These are phyloP conservation scores for Paspalum notatum DNA, from an alignment of 176 grass and related monocot species.

Conservation along the genomic window DNA sequence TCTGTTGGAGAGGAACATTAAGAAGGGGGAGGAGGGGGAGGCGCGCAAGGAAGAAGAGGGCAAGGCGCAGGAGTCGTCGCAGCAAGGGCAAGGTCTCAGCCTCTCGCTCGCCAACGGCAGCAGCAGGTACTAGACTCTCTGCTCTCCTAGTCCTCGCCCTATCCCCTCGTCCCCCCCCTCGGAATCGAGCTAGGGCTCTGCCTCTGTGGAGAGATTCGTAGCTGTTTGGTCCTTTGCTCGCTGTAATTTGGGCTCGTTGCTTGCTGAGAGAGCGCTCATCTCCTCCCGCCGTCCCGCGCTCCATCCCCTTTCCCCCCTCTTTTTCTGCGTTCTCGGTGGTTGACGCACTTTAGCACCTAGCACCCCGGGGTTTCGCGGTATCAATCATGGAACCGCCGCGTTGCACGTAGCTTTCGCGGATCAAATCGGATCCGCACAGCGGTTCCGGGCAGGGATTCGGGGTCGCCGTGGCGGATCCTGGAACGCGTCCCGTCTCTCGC, in stretches of 20 bases:
- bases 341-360: constrained; percentile 6
- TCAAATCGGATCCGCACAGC: not conserved
- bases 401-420: not conserved
- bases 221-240: not conserved
- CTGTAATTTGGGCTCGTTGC: not conserved
- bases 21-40: constrained; percentile 39
- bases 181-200: not conserved
- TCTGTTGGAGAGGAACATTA: constrained; percentile 53
- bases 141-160: not conserved
- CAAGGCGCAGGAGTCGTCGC: constrained; percentile 21
- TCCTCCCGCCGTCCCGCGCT: too few relatives aligned
- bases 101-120: constrained; percentile 53
- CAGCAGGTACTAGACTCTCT: constrained; percentile 38
- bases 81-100: constrained; percentile 33
- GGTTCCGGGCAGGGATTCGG: not conserved
- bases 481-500: not conserved
- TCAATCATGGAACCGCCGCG: not conserved
- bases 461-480: constrained; percentile 13
- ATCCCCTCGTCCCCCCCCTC: not conserved
- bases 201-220: not conserved
- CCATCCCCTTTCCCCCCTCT: not conserved
- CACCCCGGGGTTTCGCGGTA: not conserved
- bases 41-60: constrained; percentile 9
- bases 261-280: not conserved
- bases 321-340: not conserved